Evolutionary conservation across 2,329 filamentous ascomycete species (phyloP).

Genomic region (Microsporum canis): DNA sequence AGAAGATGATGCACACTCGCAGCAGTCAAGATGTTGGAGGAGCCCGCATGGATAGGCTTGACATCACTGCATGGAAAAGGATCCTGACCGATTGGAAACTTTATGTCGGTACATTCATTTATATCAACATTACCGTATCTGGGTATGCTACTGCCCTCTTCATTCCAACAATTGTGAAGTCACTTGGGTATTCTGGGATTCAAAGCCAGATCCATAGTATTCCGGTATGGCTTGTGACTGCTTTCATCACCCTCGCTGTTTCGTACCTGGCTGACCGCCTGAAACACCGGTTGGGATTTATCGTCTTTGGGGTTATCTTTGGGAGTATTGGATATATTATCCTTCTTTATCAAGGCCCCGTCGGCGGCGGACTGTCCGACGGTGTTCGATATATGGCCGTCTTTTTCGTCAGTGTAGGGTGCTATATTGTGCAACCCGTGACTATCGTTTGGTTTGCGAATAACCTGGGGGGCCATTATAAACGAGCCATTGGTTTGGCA

Average conservation of each 20-base stretch:
- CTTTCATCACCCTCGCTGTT: slow-evolving; percentile 17
- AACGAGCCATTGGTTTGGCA: slow-evolving; percentile 46
- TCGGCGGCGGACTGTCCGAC: slow-evolving; percentile 11
- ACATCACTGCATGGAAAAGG: slow-evolving; percentile 19
- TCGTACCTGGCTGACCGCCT: slow-evolving; percentile 26
- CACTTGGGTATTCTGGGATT: slow-evolving; percentile 26
- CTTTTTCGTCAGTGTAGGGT: slow-evolving; percentile 27
- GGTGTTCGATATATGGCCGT: slow-evolving; percentile 28
- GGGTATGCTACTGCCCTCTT: slow-evolving; percentile 20
- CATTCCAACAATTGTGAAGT: slow-evolving; percentile 8
- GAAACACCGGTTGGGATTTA: slow-evolving; percentile 23
- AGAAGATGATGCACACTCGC: slow-evolving; percentile 18
- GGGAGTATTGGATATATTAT: slow-evolving; percentile 29
- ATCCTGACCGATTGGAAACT: slow-evolving; percentile 27
- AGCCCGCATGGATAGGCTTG: slow-evolving; percentile 23
- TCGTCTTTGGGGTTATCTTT: slow-evolving; percentile 22
- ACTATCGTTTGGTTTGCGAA: slow-evolving; percentile 42
- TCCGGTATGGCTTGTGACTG: slow-evolving; percentile 18
- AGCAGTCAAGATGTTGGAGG: slow-evolving; percentile 18
- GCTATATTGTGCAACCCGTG: slow-evolving; percentile 27
- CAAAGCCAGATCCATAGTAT: slow-evolving; percentile 32
- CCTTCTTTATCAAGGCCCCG: slow-evolving; percentile 20
- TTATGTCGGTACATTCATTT: slow-evolving; percentile 23
- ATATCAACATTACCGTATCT: slow-evolving; percentile 37
- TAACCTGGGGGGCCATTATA: slow-evolving; percentile 41